Conservation (phyloP, 2,329 filamentous ascomycete genomes). For the Dactylellina cionopaga region DNA sequence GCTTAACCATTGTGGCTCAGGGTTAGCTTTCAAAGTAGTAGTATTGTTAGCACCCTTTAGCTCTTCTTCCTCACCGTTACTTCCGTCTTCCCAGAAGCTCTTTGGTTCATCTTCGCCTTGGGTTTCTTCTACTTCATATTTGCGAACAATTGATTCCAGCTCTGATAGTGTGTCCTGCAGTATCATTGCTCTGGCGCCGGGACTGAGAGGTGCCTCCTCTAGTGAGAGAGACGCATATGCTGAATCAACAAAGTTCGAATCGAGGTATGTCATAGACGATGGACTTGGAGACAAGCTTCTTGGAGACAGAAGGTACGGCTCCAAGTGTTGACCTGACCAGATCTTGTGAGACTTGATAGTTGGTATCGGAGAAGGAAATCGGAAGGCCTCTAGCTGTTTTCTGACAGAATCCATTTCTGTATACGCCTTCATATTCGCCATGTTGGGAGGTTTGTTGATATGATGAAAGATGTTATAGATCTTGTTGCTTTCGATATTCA, state of each 20-base stretch:
- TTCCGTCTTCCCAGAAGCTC: conserved; percentile 48
- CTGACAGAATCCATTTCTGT: conserved; percentile 46
- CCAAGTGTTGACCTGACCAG: conserved; percentile 47
- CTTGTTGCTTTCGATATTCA: too few species aligned
- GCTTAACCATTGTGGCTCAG: conserved; percentile 46
- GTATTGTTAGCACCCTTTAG: conserved; percentile 11
- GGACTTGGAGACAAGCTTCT: conserved; percentile 40
- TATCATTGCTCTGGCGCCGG: conserved; percentile 28
- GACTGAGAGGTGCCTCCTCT: conserved; percentile 30
- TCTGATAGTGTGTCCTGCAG: conserved; percentile 46
- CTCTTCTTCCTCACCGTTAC: conserved; percentile 22
- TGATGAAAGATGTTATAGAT: too few species aligned
- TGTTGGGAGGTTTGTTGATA: too few species aligned
- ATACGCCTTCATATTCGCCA: conserved; percentile 18
- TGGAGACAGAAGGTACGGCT: conserved; percentile 46
- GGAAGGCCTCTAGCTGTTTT: conserved; percentile 45
- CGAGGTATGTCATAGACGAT: background rate
- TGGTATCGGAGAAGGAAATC: conserved; percentile 46
- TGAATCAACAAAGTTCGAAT: conserved; percentile 39
- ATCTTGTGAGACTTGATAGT: conserved; percentile 48
- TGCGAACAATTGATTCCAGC: conserved; percentile 48
- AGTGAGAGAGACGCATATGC: conserved; percentile 44
- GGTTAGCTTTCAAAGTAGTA: background rate
- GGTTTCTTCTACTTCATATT: conserved; percentile 39
- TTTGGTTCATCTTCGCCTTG: conserved; percentile 14